phyloP scores from a whole-genome alignment of 1,284 basidiomycete genomes.

The Apiotrichum sp. region DNA sequence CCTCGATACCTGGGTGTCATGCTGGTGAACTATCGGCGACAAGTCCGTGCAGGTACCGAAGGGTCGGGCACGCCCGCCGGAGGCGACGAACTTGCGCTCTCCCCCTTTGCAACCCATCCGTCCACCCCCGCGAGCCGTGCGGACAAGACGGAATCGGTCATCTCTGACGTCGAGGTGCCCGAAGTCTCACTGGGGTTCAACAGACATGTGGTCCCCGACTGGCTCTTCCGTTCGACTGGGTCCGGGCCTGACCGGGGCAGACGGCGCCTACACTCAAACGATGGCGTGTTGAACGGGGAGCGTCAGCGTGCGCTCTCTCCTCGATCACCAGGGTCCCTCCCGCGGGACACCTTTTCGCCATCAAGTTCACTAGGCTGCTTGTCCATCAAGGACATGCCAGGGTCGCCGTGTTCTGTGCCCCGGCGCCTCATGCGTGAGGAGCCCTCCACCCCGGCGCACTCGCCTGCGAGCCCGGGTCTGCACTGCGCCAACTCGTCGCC shows the following conservation, averaged over 20 bases:
- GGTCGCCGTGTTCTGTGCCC: constrained; percentile 15
- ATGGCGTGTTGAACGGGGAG: constrained; percentile 19
- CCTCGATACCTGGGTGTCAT: constrained; percentile 96
- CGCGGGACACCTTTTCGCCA: constrained; percentile 24
- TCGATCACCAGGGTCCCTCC: constrained; percentile 5
- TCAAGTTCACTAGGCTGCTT: constrained; percentile 31
- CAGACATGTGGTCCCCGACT: constrained; percentile 90
- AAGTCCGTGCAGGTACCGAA: constrained; percentile 19
- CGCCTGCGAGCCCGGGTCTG: constrained; percentile 28
- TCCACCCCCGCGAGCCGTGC: constrained; percentile 24
- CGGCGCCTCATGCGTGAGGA: constrained; percentile 27
- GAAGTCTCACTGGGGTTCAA: constrained; percentile 88
- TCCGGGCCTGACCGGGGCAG: constrained; percentile 16
- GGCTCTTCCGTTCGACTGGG: constrained; percentile 57
- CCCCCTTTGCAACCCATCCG: constrained; percentile 22
- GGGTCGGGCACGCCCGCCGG: constrained; percentile 47
- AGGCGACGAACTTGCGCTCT: constrained; percentile 17
- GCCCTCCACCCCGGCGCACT: constrained; percentile 38
- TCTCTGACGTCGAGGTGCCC: constrained; percentile 57
- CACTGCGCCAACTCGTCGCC: constrained; percentile 42
- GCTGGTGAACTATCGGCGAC: constrained; percentile 86
- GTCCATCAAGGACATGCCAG: constrained; percentile 18
- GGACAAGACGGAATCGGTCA: constrained; percentile 6
- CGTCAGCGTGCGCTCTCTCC: constrained; percentile 2
- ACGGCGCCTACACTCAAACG: constrained; percentile 4